Conservation (phyloP, 306 rosid genomes). For the Fragaria iinumae region DNA sequence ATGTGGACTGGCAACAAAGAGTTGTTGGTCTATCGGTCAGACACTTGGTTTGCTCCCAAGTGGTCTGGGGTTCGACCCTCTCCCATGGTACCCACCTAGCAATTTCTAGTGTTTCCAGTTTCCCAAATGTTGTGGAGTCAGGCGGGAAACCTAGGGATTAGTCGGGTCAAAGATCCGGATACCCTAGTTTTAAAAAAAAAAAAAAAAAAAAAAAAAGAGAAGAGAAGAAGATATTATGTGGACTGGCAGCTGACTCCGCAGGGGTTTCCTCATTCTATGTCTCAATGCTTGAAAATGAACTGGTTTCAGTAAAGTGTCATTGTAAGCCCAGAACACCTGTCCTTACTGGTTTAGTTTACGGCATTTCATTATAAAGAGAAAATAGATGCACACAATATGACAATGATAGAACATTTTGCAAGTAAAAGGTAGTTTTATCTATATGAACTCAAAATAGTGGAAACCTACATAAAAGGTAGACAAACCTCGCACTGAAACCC, state of each 20-base stretch:
- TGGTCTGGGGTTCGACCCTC: no score
- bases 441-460: constrained; percentile 6
- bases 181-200: no score
- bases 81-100: no score
- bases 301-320: background rate
- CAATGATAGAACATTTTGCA: background rate
- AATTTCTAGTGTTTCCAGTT: no score
- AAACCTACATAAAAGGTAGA: constrained; percentile 26
- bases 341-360: background rate
- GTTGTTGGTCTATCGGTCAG: no score
- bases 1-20: no score
- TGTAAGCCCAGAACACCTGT: background rate
- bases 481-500: constrained; percentile 91
- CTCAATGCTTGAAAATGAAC: background rate
- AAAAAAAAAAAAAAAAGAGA: no score
- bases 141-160: no score
- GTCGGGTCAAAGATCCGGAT: no score
- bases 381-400: background rate
- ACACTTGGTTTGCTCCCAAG: no score
- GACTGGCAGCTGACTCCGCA: background rate
- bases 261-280: background rate
- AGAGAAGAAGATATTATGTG: background rate
- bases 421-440: background rate
- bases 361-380: background rate
- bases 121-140: no score